Evolutionary conservation across 441 rosid species (phyloP).

Genomic region (Isatis lusitanica): DNA sequence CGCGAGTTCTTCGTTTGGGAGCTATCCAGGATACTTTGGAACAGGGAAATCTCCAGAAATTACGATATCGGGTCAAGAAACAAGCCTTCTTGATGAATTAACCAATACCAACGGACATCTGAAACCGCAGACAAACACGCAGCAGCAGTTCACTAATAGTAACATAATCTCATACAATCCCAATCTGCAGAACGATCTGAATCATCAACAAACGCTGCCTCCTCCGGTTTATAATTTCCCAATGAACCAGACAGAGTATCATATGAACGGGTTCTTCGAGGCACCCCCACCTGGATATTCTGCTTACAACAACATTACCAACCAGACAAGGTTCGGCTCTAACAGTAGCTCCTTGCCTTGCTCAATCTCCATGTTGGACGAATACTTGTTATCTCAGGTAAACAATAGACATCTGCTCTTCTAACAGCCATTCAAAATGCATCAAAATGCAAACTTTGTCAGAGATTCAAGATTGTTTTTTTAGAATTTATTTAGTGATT

Average conservation of each 20-base stretch:
- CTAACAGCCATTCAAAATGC: not conserved
- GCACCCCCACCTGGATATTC: slow-evolving; percentile 51
- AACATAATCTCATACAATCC: slow-evolving; percentile 44
- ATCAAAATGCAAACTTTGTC: not conserved
- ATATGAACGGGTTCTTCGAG: slow-evolving; percentile 58
- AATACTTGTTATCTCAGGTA: slow-evolving; percentile 59
- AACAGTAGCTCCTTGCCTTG: slow-evolving; percentile 50
- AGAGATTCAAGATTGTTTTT: not conserved
- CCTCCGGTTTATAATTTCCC: slow-evolving; percentile 49
- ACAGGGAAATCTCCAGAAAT: slow-evolving; percentile 60
- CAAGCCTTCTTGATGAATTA: slow-evolving; percentile 55
- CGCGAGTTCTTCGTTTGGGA: slow-evolving; percentile 75
- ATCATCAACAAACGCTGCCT: slow-evolving; percentile 48
- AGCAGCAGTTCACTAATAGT: slow-evolving; percentile 37
- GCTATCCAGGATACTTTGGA: slow-evolving; percentile 72
- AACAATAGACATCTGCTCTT: not conserved
- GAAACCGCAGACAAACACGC: slow-evolving; percentile 53
- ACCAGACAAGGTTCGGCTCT: slow-evolving; percentile 63
- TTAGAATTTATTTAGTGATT: not conserved
- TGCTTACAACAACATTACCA: slow-evolving; percentile 25
- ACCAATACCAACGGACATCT: slow-evolving; percentile 44
- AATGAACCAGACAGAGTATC: slow-evolving; percentile 54
- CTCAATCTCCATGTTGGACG: slow-evolving; percentile 60
- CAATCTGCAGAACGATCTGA: slow-evolving; percentile 48
- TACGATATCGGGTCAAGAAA: slow-evolving; percentile 68